Evolutionary conservation across 2,329 filamentous ascomycete genomes (phyloP), one percentile per base, ranked within the genome.

Genomic region (Pseudocercospora fuligena): DNA sequence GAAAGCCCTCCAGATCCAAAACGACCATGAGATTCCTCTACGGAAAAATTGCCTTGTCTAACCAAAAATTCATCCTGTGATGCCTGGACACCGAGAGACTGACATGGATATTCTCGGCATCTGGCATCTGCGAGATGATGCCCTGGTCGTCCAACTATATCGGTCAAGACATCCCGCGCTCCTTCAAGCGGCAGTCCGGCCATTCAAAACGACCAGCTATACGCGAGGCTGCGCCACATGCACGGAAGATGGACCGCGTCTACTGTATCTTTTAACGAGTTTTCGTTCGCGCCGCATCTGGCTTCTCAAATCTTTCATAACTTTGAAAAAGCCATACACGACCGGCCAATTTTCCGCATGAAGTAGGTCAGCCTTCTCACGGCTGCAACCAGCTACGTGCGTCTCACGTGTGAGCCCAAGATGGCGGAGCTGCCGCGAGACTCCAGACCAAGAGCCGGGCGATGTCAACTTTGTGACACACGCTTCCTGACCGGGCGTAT

Each of bases 111-210:
- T 19, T 56, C 27, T 31, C 53, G 53, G 53, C 53, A 56, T 29
- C 53, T 56, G 53, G 53, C 23, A 29, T 16, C 27, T 33, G 47
- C 27, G 40, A 43, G 47, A 56, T 56, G 16, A 19, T 33, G 53
- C 53, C 53, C 53, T 27, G 27, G 23, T 23, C 47, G 4, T 12
- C 47, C 19, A 25, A 21, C 19, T 33, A 29, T 29, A 56, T 56
- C 29, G 53, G 53, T 31, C 53, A 9, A 14, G 25, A 21, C 53
- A 56, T 29, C 53, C 53, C 25, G 27, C 53, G 53, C 27, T 56
- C 53, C 53, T 56, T 31, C 53, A 29, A 43, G 53, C 53, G 25
- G 53, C 53, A 29, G 53, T 56, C 53, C 53, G 53, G 27, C 53
- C 53, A 56, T 29, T 56, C 8, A 9, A 8, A 56, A 56, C 23